These are phyloP conservation scores for Lasiosphaeris hirsuta DNA, from an alignment of 495 filamentous ascomycete species.

Conservation along the genomic window DNA sequence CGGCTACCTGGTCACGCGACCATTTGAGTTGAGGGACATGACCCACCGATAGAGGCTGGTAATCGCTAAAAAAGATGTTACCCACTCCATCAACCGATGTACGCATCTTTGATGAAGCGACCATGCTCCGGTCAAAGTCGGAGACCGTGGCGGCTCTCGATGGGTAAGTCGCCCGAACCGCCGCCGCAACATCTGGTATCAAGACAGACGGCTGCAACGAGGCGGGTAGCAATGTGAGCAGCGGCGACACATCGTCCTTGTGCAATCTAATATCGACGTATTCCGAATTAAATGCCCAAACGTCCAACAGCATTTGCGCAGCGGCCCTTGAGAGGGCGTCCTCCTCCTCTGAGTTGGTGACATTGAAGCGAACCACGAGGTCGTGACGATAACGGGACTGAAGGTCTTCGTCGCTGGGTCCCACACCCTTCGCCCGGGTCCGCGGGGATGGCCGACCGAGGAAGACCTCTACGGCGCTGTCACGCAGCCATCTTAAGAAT, in stretches of 20 bases:
- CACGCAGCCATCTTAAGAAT: constrained; percentile 56
- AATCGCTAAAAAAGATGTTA: constrained; percentile 83
- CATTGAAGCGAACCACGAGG: constrained; percentile 83
- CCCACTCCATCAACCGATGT: constrained; percentile 39
- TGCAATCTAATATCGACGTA: constrained; percentile 86
- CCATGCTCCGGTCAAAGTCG: constrained; percentile 19
- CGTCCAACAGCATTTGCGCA: constrained; percentile 75
- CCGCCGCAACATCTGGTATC: constrained; percentile 76
- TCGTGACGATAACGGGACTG: constrained; percentile 71
- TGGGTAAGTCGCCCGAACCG: constrained; percentile 76
- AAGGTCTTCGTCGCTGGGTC: constrained; percentile 45
- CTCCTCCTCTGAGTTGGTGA: constrained; percentile 67
- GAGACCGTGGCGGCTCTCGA: constrained; percentile 22
- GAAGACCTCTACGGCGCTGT: constrained; percentile 60
- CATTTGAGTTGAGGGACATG: background rate
- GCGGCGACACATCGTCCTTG: constrained; percentile 72
- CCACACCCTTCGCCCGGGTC: constrained; percentile 20
- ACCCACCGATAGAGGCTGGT: constrained; percentile 78
- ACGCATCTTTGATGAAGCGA: constrained; percentile 29
- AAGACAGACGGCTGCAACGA: constrained; percentile 75
- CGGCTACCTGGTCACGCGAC: constrained; percentile 24
- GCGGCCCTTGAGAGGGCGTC: constrained; percentile 68
- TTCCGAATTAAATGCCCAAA: constrained; percentile 80
- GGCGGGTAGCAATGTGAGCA: constrained; percentile 75
- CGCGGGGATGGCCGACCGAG: constrained; percentile 50